Evolutionary conservation across 768 basidiomycete genomes (phyloP).

Genomic region (Mycena venus): DNA sequence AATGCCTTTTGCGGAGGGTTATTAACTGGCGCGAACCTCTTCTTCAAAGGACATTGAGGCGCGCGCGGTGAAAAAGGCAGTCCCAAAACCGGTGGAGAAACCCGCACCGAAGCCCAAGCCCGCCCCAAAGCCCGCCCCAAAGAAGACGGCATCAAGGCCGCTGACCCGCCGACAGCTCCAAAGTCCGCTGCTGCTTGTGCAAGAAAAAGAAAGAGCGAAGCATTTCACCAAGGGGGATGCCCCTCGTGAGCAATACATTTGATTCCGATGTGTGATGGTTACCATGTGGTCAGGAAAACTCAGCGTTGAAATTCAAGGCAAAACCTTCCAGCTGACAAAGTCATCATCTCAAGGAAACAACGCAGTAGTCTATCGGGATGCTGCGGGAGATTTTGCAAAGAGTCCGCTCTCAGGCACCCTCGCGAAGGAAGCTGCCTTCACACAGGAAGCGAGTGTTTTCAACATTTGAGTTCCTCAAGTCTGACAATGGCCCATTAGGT

Average conservation of each 20-base stretch:
- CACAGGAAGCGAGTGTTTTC: neutral
- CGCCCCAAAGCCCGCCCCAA: neutral
- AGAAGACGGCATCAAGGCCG: too few species aligned
- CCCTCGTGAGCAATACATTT: neutral
- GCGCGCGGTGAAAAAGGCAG: constrained; percentile 1
- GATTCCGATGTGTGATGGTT: neutral
- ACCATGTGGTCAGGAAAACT: neutral
- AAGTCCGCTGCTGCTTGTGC: too few species aligned
- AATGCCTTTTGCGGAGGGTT: neutral
- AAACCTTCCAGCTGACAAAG: neutral
- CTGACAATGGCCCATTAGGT: neutral
- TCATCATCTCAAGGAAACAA: neutral
- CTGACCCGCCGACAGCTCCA: too few species aligned
- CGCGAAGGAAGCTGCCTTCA: neutral
- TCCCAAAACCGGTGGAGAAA: too few species aligned
- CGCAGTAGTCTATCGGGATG: neutral
- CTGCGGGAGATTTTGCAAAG: neutral
- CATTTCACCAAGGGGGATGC: neutral
- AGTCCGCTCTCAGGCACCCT: too few species aligned
- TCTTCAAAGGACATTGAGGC: neutral
- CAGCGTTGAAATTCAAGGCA: neutral
- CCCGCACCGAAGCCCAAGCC: too few species aligned
- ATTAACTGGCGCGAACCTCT: neutral
- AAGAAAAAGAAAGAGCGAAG: neutral
- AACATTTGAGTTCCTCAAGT: neutral